Evolutionary conservation across 2,329 filamentous ascomycete species (phyloP), one percentile per base, ranked within the genome.

Genomic region (Venturia carpophila): DNA sequence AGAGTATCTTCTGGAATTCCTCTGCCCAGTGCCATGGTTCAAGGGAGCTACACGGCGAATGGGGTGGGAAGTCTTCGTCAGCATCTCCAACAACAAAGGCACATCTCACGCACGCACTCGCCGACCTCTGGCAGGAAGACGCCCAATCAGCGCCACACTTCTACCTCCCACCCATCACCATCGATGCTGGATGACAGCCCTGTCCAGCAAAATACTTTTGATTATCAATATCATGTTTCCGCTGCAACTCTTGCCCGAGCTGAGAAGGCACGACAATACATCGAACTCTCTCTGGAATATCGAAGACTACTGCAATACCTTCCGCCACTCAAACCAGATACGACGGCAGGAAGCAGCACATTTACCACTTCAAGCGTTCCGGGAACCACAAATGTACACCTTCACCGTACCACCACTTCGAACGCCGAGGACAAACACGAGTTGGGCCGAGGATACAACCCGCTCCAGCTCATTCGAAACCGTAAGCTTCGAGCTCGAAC

Each of bases 381-480:
- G 47, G 75, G 79, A 62, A 75, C 73, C 67, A 70, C 74, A 0
- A 71, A 75, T 66, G 75, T 77, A 67, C 71, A 77, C 60, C 58
- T 65, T 9, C 24, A 30, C 24, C 30, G 45, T 6, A 73, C 70
- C 65, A 72, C 79, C 70, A 64, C 74, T 66, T 67, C 74, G 64
- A 68, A 62, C 77, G 71, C 71, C 37, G 75, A 70, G 68, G 74
- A 70, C 67, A 73, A 74, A 67, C 71, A 74, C 52, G 71, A 66
- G n/a, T 74, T 87, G 9, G 89, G 89, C 5, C 87, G 92, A 63
- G 78, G 81, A 1, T 97, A 97, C 73, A 96, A 99, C 73, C 94
- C 93, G 5, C 77, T 99, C 30, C 94, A 97, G 75, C 91, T 91
- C 70, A 89, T 97, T 65, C 87, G 94, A 24, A 97, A 99, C 72